Evolutionary conservation across 371 early-diverging fungal genomes (phyloP), one percentile per base, ranked within the genome.

Genomic region (Coemansia sp.): DNA sequence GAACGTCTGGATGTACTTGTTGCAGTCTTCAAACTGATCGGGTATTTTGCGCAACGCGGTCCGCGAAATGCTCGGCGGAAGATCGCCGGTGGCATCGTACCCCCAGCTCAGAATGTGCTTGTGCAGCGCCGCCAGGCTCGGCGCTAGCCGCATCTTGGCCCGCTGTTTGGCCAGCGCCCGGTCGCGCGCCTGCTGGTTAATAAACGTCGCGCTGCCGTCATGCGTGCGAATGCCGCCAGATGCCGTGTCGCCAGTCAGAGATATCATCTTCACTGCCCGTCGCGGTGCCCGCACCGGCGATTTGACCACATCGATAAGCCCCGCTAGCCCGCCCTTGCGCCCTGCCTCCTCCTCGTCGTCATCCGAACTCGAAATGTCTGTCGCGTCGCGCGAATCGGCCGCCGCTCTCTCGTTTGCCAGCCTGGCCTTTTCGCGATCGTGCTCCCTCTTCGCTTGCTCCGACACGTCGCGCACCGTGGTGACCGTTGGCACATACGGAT

Each of bases 1-100:
- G 67, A 95, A 91, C 1, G 79, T 69, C 8, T 62, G 53, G 4
- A 75, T 67, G 66, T 97, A 97, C 45, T 87, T 84, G 8, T 81
- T 66, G 33, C 81, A 82, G 20, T 80, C 72, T 0, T 74, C 59
- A 58, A 92, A 96, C 1, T 41, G 63, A 8, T 85, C 76, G 0
- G 88, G 87, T 2, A 96, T 83, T 34, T 42, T 71, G 4, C 16
- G 12, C 31, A 61, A 5, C n/a, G 38, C 10, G 3, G 54, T 20
- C 5, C 10, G 2, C 1, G 34, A 7, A 14, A 68, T 43, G 8
- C 59, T 53, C n/a, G 63, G 71, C 35, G 71, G 71, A 35, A 64
- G 33, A 7, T 70, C 72, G 30, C 63, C 64, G 1, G 52, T 30
- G 16, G 63, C 59, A 9, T 77, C 71, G 51, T 60, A 76, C 14